Evolutionary conservation across 768 basidiomycete genomes (phyloP), one percentile per base, ranked within the genome.

Genomic region (Lentinula boryana): DNA sequence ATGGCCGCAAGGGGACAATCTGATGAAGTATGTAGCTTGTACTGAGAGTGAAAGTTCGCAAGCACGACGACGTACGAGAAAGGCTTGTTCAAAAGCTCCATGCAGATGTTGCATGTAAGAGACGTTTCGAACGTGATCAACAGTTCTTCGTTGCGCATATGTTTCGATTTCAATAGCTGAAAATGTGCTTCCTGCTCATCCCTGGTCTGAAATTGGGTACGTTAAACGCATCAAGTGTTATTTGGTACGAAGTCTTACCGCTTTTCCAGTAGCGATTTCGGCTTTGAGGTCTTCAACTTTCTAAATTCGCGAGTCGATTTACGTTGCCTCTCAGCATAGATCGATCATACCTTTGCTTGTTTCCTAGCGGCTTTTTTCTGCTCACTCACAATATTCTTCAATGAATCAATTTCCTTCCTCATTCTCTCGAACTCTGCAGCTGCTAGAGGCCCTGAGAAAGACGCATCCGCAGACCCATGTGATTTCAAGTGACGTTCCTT

Each of bases 1-100:
- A 64, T 91, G 89, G 1, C 89, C 89, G 66, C 89, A 91, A 0
- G 89, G 89, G 1, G 87, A 80, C 48, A 91, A 76, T 1, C 89
- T 89, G 56, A 15, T 43, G 18, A 56, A 41, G 15, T 44, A 15
- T 9, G 38, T 36, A 12, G 23, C 57, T 65, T 52, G 64, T 64
- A 23, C 62, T 65, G 27, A 15, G 32, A 52, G 12, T 44, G 40
- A 13, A 50, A 15, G 6, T 49, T 40, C 40, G 7, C 46, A 35
- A 41, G 32, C 53, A 10, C 6, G 6, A 36, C 36, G 44, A 80
- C 87, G 64, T 68, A 91, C 89, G 82, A 83, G 68, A 80, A 86
- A 27, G 89, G 89, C 62, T 82, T 82, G 43, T 78, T 68, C 9
- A 90, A 73, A 10, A 85, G 69, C 18, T 91, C 89, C 76, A 89